Percentiles rank a stretch among this genome's conserved stretches.
Conservation (phyloP, 345 rosid genomes). For the Aquilaria sinensis region DNA sequence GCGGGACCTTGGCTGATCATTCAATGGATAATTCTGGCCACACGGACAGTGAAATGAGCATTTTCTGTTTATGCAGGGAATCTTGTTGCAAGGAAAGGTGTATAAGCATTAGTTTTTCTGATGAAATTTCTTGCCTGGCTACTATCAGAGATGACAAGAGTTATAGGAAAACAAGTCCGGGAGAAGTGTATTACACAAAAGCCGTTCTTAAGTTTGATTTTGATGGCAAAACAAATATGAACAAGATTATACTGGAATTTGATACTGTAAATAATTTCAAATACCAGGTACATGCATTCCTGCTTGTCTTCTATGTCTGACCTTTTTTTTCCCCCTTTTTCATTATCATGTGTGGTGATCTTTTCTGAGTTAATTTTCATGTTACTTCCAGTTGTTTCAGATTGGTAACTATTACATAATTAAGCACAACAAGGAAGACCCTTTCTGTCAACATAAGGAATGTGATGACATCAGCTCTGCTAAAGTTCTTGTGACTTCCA, state of each 20-base stretch:
- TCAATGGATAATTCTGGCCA: constrained; percentile 12
- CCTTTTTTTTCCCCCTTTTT: not conserved
- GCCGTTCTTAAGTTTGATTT: constrained; percentile 20
- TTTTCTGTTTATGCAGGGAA: constrained; percentile 11
- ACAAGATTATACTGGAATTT: constrained; percentile 64
- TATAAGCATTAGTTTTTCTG: constrained; percentile 18
- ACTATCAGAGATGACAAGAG: constrained; percentile 33
- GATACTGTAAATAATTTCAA: constrained; percentile 24
- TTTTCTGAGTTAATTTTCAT: constrained; percentile 17
- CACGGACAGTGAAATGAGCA: constrained; percentile 6
- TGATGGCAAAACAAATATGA: constrained; percentile 23
- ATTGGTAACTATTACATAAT: constrained; percentile 64
- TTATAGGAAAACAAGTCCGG: constrained; percentile 22
- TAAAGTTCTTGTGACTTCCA: constrained; percentile 37
- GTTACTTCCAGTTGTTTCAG: constrained; percentile 54
- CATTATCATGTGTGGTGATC: not conserved
- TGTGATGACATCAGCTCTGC: constrained; percentile 20
- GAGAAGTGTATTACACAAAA: constrained; percentile 31
- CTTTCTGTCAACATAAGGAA: constrained; percentile 34
- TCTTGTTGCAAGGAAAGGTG: constrained; percentile 8
- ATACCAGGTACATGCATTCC: constrained; percentile 37
- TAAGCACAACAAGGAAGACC: constrained; percentile 44
- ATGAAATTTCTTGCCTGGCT: constrained; percentile 49
- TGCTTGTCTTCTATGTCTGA: not conserved
- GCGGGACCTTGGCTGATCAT: constrained; percentile 12